Percentiles rank a stretch among this genome's conserved stretches.
These are phyloP conservation scores for Pleurotus platypus DNA, from an alignment of 768 basidiomycete species.

Conservation along the genomic window DNA sequence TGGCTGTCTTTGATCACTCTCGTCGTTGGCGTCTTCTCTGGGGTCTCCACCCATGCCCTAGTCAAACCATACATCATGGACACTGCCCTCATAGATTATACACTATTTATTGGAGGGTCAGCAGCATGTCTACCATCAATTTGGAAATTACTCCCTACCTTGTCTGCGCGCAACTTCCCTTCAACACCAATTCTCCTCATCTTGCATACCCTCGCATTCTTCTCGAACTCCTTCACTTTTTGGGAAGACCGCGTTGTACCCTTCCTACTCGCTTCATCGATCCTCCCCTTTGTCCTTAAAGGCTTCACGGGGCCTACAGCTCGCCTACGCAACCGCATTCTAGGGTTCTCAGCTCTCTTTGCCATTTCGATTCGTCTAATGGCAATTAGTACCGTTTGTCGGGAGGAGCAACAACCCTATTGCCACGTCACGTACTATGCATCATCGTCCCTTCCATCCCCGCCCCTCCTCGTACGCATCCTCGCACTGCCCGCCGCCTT, in stretches of 20 bases:
- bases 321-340: constrained; percentile 70
- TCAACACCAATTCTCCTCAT: constrained; percentile 45
- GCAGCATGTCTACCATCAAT: constrained; percentile 34
- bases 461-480: constrained; percentile 56
- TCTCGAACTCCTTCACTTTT: constrained; percentile 95
- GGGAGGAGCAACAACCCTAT: constrained; percentile 91
- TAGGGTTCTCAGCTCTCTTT: constrained; percentile 67
- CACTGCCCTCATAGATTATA: constrained; percentile 46
- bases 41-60: constrained; percentile 26
- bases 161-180: constrained; percentile 20
- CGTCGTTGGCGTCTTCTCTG: constrained; percentile 34
- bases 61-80: constrained; percentile 35
- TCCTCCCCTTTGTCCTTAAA: constrained; percentile 55
- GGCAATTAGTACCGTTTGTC: constrained; percentile 79
- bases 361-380: constrained; percentile 72
- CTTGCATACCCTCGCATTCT: constrained; percentile 73
- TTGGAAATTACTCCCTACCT: constrained; percentile 36
- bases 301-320: constrained; percentile 67
- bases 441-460: constrained; percentile 63
- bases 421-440: constrained; percentile 90
- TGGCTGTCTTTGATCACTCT: constrained; percentile 27
- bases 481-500: constrained; percentile 56
- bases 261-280: constrained; percentile 67
- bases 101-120: constrained; percentile 46
- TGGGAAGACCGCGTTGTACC: constrained; percentile 90